These are phyloP conservation scores for Myriangium duriaei DNA, from an alignment of 2,329 filamentous ascomycete genomes.

Conservation along the genomic window DNA sequence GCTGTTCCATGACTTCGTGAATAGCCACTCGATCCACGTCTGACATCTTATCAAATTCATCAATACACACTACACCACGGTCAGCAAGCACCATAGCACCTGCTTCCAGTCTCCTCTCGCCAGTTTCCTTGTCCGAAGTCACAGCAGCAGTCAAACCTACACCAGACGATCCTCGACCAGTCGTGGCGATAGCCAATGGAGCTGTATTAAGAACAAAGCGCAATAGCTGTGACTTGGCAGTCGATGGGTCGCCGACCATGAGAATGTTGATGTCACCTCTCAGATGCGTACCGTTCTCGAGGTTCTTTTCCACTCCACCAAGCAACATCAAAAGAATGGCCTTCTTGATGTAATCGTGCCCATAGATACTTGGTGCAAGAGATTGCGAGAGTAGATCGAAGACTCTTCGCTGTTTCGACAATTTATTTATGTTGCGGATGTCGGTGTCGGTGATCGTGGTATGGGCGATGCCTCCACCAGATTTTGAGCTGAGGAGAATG, in stretches of 20 bases:
- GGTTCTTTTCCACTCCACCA: constrained; percentile 93
- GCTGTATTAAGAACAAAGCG: constrained; percentile 96
- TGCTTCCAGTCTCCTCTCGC: constrained; percentile 84
- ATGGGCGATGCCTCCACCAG: constrained; percentile 83
- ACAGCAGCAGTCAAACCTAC: constrained; percentile 96
- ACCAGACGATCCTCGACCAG: constrained; percentile 84
- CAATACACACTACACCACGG: constrained; percentile 94
- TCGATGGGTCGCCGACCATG: constrained; percentile 98
- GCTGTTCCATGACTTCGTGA: constrained; percentile 99
- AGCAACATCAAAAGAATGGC: constrained; percentile 91
- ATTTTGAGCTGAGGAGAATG: constrained; percentile 88
- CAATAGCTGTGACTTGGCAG: constrained; percentile 93
- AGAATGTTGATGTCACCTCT: constrained; percentile 98
- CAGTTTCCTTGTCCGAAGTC: constrained; percentile 93
- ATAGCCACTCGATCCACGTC: constrained; percentile 96
- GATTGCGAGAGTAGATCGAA: constrained; percentile 91
- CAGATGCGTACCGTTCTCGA: constrained; percentile 94
- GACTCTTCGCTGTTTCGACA: constrained; percentile 85
- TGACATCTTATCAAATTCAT: constrained; percentile 99
- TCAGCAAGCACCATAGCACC: constrained; percentile 98
- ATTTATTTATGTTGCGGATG: constrained; percentile 96
- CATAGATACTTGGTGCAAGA: constrained; percentile 89
- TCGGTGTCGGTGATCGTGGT: constrained; percentile 90
- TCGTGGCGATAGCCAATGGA: constrained; percentile 90
- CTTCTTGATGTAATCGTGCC: constrained; percentile 96